phyloP scores from a whole-genome alignment of 2,329 filamentous ascomycete species.

The Didymella segeticola region DNA sequence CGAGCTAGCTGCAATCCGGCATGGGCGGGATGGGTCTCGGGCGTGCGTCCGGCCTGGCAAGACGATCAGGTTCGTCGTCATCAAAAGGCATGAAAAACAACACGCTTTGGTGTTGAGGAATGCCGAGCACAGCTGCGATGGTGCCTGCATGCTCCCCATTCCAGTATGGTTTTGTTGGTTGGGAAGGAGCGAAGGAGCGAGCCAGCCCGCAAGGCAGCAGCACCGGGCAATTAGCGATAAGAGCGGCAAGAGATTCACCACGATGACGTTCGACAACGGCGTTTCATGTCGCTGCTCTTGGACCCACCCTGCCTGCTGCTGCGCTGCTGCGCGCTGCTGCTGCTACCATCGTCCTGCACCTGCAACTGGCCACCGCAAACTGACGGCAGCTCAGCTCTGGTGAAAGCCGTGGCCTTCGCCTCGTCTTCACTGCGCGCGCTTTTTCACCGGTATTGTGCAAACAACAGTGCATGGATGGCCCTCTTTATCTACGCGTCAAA shows the following conservation, averaged over 20 bases:
- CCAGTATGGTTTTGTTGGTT: not conserved
- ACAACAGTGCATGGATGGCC: not conserved
- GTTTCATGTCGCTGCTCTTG: conserved; percentile 10
- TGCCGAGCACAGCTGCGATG: not conserved
- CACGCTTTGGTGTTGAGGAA: conserved; percentile 9
- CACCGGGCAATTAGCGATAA: conserved; percentile 9
- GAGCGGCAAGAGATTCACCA: conserved; percentile 18
- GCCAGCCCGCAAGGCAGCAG: not conserved
- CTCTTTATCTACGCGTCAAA: not conserved
- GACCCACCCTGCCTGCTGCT: conserved; percentile 3
- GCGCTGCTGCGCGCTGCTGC: too few relatives aligned
- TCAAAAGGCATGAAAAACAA: conserved; percentile 15
- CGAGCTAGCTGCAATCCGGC: conserved; percentile 1
- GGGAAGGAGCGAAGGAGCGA: not conserved
- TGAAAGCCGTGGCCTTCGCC: not conserved
- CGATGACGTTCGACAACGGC: conserved; percentile 22
- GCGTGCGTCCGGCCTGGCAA: conserved; percentile 6
- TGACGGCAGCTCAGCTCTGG: not conserved
- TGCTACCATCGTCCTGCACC: too few relatives aligned
- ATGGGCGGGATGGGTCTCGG: not conserved
- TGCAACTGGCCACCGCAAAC: not conserved
- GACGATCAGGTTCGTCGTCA: conserved; percentile 32
- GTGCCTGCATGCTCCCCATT: not conserved
- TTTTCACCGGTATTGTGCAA: not conserved
- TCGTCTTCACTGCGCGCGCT: not conserved